Evolutionary conservation across 768 basidiomycete genomes (phyloP).

Genomic region (Tricholoma flavovirens): DNA sequence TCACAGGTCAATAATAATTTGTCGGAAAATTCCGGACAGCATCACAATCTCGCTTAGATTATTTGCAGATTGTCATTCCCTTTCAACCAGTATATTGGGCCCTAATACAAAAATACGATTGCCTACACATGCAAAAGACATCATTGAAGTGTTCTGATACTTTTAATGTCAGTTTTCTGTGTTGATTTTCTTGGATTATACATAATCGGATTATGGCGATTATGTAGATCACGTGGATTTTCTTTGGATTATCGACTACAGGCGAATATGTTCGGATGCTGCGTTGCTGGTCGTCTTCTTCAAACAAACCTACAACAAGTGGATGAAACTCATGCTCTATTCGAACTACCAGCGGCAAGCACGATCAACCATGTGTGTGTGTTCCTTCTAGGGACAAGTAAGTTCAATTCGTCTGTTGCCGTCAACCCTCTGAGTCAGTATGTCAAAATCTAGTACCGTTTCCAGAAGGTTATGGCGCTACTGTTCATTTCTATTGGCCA

Average conservation of each 20-base stretch:
- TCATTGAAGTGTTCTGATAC: too few relatives aligned
- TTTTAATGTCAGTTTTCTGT: too few relatives aligned
- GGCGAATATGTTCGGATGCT: conserved; percentile 66
- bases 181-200: too few relatives aligned
- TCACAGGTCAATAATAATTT: too few relatives aligned
- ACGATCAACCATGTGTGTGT: conserved; percentile 83
- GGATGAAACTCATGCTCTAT: conserved; percentile 78
- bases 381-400: conserved; percentile 75
- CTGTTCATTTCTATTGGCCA: conserved; percentile 84
- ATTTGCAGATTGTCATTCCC: too few relatives aligned
- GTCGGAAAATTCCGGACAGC: too few relatives aligned
- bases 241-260: neutral
- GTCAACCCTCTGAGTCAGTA: conserved; percentile 2
- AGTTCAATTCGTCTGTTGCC: conserved; percentile 13
- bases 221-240: too few relatives aligned
- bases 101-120: too few relatives aligned
- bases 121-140: too few relatives aligned
- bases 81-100: too few relatives aligned
- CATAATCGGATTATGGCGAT: too few relatives aligned
- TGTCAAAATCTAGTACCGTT: conserved; percentile 50
- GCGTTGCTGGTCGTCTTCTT: conserved; percentile 69
- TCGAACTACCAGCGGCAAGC: conserved; percentile 65
- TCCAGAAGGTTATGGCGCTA: conserved; percentile 77
- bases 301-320: conserved; percentile 80
- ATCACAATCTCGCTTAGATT: too few relatives aligned